Conservation (phyloP, 345 rosid species). For the Cochlearia excelsa region DNA sequence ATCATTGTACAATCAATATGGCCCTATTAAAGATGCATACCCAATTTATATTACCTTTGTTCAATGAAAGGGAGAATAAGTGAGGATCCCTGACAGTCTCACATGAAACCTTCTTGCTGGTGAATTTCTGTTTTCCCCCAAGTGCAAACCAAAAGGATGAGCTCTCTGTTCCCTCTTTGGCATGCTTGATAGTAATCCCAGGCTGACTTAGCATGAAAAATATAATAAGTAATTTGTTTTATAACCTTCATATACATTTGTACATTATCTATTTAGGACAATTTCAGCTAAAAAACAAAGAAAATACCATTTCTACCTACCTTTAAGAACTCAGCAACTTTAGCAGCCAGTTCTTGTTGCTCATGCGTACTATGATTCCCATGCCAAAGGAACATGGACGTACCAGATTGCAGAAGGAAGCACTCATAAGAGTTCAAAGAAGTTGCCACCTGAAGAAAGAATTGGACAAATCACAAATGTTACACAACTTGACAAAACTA, state of each 20-base stretch:
- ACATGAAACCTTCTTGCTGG: conserved; percentile 59
- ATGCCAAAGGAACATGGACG: conserved; percentile 85
- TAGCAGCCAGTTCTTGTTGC: conserved; percentile 84
- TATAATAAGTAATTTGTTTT: not conserved
- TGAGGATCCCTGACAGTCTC: conserved; percentile 85
- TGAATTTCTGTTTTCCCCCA: conserved; percentile 94
- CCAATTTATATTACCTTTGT: conserved; percentile 47
- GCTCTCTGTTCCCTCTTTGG: conserved; percentile 97
- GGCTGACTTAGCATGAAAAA: conserved; percentile 58
- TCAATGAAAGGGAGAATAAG: conserved; percentile 65
- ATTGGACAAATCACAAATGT: not conserved
- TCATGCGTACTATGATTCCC: conserved; percentile 91
- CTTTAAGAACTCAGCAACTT: conserved; percentile 86
- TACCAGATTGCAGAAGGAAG: conserved; percentile 97
- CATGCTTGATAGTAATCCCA: conserved; percentile 80
- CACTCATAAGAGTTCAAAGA: conserved; percentile 82
- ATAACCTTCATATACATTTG: conserved; percentile 16
- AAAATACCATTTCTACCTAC: conserved; percentile 37
- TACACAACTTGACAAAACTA: too few relatives aligned
- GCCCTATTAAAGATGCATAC: not conserved
- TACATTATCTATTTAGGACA: conserved; percentile 1
- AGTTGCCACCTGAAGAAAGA: conserved; percentile 61
- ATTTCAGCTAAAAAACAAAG: conserved; percentile 8
- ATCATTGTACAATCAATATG: not conserved
- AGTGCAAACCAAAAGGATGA: conserved; percentile 94